Evolutionary conservation across 495 filamentous ascomycete genomes (phyloP).

Genomic region (Penicillium samsonianum): DNA sequence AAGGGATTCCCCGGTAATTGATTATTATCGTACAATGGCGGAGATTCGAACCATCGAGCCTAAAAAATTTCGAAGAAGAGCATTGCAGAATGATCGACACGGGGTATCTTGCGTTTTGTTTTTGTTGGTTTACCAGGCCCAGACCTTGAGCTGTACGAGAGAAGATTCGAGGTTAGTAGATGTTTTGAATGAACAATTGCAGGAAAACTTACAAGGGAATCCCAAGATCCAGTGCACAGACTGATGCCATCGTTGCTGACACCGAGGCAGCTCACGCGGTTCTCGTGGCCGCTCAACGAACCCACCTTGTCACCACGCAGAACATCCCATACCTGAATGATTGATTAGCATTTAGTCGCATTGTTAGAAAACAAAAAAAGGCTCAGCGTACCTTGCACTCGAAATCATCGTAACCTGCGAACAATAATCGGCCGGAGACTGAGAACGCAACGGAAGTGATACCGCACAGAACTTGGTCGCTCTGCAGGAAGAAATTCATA

Average conservation of each 20-base stretch:
- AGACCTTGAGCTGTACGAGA: constrained; percentile 73
- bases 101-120: constrained; percentile 48
- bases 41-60: constrained; percentile 39
- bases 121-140: constrained; percentile 64
- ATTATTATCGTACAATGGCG: constrained; percentile 51
- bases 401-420: constrained; percentile 98
- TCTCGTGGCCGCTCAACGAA: constrained; percentile 94
- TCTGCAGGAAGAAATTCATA: constrained; percentile 53
- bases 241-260: constrained; percentile 99
- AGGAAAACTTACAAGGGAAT: constrained; percentile 79
- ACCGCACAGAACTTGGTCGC: constrained; percentile 93
- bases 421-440: constrained; percentile 91
- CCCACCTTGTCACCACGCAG: constrained; percentile 96
- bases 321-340: constrained; percentile 87
- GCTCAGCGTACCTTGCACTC: constrained; percentile 86
- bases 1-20: constrained; percentile 34
- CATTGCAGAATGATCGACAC: constrained; percentile 48
- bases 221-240: constrained; percentile 99
- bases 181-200: background rate
- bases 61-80: constrained; percentile 43
- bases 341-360: constrained; percentile 19
- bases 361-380: background rate
- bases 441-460: constrained; percentile 99
- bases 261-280: constrained; percentile 96
- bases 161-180: constrained; percentile 19